Evolutionary conservation across 345 rosid genomes (phyloP).

Genomic region (Ailanthus altissimus): DNA sequence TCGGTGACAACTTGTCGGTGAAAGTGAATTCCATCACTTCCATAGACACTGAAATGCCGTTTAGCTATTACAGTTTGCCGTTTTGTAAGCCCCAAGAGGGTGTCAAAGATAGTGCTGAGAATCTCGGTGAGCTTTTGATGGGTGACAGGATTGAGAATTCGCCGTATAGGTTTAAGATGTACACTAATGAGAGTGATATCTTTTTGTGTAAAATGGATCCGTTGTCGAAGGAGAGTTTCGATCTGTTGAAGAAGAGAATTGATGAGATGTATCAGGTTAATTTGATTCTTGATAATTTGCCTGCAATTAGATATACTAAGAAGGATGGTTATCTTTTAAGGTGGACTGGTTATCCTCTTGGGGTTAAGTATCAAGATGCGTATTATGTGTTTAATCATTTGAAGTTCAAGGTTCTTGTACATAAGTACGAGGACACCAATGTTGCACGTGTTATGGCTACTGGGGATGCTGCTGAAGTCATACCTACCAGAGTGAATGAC

Average conservation of each 20-base stretch:
- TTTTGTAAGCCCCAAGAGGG: conserved; percentile 73
- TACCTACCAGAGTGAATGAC: conserved; percentile 46
- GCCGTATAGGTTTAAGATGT: conserved; percentile 70
- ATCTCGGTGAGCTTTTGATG: conserved; percentile 84
- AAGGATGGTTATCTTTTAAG: conserved; percentile 61
- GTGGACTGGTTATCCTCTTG: conserved; percentile 88
- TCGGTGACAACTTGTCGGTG: conserved; percentile 63
- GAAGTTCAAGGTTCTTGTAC: conserved; percentile 85
- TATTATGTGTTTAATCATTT: conserved; percentile 84
- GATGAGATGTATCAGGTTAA: conserved; percentile 93
- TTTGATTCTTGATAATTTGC: conserved; percentile 76
- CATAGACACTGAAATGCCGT: conserved; percentile 83
- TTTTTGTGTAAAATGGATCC: conserved; percentile 60
- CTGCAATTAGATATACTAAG: conserved; percentile 73
- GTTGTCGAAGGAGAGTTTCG: conserved; percentile 50
- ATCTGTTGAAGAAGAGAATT: conserved; percentile 74
- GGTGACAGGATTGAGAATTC: conserved; percentile 93
- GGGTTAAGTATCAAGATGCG: conserved; percentile 66
- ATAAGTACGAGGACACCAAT: conserved; percentile 77
- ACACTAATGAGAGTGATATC: conserved; percentile 60
- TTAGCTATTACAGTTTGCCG: conserved; percentile 79
- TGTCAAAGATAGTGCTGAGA: conserved; percentile 91
- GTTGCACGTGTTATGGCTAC: conserved; percentile 82
- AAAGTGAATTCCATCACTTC: conserved; percentile 92
- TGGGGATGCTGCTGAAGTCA: conserved; percentile 80